phyloP scores from a whole-genome alignment of 108 stramenopile species.

The Skeletonema grethae region DNA sequence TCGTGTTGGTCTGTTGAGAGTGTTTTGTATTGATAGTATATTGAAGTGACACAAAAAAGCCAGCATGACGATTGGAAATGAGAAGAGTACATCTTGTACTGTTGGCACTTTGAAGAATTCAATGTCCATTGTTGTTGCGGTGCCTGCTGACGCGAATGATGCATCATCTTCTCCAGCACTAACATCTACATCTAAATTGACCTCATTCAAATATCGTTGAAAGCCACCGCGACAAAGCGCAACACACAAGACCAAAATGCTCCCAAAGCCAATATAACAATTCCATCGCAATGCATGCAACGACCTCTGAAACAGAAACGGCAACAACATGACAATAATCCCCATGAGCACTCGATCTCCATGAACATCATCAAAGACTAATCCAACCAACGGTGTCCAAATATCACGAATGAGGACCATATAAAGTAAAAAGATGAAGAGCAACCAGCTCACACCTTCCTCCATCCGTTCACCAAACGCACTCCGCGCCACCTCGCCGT shows the following conservation, averaged over 20 bases:
- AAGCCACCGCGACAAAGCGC: slow-evolving; percentile 44
- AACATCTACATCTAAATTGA: no score
- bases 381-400: slow-evolving; percentile 60
- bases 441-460: slow-evolving; percentile 49
- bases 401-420: slow-evolving; percentile 84
- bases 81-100: slow-evolving; percentile 48
- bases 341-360: slow-evolving; percentile 48
- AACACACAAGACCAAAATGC: slow-evolving; percentile 58
- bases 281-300: slow-evolving; percentile 80
- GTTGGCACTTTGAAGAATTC: slow-evolving; percentile 41
- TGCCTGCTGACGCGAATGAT: no score
- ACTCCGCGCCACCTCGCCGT: slow-evolving; percentile 66
- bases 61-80: slow-evolving; percentile 81
- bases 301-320: slow-evolving; percentile 62
- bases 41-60: slow-evolving; percentile 79
- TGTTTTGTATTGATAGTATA: slow-evolving; percentile 66
- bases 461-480: slow-evolving; percentile 74
- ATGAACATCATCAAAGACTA: slow-evolving; percentile 10
- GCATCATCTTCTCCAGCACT: slow-evolving; percentile 3
- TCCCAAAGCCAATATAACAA: slow-evolving; percentile 81
- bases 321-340: slow-evolving; percentile 50
- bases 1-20: slow-evolving; percentile 59
- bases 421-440: slow-evolving; percentile 72
- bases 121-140: slow-evolving; percentile 4
- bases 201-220: slow-evolving; percentile 1